Percentiles rank a stretch among this genome's conserved stretches.
phyloP scores from a whole-genome alignment of 345 rosid species.

The Murraya koenigii region DNA sequence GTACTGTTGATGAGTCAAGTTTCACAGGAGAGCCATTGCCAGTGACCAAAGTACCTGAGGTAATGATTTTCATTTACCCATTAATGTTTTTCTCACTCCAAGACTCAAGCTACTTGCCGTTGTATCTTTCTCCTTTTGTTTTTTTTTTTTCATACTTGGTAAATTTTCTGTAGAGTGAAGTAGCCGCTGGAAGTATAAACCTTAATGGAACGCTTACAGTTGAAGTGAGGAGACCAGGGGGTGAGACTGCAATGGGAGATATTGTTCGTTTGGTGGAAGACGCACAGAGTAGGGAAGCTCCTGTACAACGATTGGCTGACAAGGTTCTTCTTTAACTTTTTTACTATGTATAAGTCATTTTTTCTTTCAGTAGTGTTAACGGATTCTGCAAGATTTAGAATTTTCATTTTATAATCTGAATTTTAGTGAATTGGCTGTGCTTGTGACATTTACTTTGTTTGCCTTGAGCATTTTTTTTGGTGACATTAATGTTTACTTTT shows the following conservation, averaged over 20 bases:
- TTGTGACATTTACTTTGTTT: neutral
- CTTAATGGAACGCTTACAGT: constrained; percentile 90
- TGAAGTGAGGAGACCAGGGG: constrained; percentile 92
- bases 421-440: neutral
- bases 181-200: constrained; percentile 92
- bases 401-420: constrained; percentile 1
- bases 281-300: constrained; percentile 95
- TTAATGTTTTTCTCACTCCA: constrained; percentile 6
- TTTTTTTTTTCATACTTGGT: constrained; percentile 7
- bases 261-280: constrained; percentile 95
- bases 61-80: constrained; percentile 33
- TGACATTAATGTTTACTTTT: constrained; percentile 1
- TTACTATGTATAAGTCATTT: neutral
- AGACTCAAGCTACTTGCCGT: neutral
- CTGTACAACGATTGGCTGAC: constrained; percentile 90
- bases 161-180: constrained; percentile 65
- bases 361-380: neutral
- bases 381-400: neutral
- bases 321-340: constrained; percentile 50
- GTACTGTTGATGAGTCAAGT: constrained; percentile 89
- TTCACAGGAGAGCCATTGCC: constrained; percentile 99
- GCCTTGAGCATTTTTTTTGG: neutral
- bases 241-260: constrained; percentile 93
- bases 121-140: constrained; percentile 4
- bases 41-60: constrained; percentile 87